phyloP scores from a whole-genome alignment of 2,329 filamentous ascomycete species.

The Fusarium cicatricum region DNA sequence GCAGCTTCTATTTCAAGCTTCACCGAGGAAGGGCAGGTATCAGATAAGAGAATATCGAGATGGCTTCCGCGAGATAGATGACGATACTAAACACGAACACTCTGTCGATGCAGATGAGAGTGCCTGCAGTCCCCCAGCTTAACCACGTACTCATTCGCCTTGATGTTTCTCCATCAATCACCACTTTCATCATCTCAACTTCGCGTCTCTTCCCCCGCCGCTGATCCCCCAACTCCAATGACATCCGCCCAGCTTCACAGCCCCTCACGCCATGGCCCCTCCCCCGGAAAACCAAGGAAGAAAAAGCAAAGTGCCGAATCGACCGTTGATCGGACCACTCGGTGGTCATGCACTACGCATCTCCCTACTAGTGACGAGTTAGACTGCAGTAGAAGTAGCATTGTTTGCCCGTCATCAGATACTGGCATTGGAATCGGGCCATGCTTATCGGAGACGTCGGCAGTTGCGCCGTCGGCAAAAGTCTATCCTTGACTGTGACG shows the following conservation, averaged over 20 bases:
- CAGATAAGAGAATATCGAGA: too few relatives aligned
- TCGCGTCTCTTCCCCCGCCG: constrained; percentile 4
- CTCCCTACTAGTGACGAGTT: neutral
- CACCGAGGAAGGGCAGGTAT: too few relatives aligned
- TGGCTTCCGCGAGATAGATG: too few relatives aligned
- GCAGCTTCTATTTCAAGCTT: too few relatives aligned
- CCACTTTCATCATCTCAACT: neutral
- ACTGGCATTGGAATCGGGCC: neutral
- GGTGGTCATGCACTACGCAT: neutral
- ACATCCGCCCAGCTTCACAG: constrained; percentile 11
- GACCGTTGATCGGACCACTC: constrained; percentile 7
- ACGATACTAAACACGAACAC: too few relatives aligned
- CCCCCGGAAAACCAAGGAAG: neutral
- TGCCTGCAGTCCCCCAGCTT: too few relatives aligned
- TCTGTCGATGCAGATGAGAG: too few relatives aligned
- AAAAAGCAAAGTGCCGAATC: constrained; percentile 8
- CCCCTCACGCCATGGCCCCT: constrained; percentile 10
- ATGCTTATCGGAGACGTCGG: neutral
- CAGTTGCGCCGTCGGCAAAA: neutral
- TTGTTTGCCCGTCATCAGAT: neutral
- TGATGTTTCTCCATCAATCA: too few relatives aligned
- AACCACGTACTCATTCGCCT: too few relatives aligned
- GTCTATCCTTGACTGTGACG: neutral
- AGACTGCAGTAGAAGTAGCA: neutral
- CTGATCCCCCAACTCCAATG: constrained; percentile 19